These are phyloP conservation scores for Hypomyces rosellus DNA, from an alignment of 2,329 filamentous ascomycete species.

Conservation along the genomic window DNA sequence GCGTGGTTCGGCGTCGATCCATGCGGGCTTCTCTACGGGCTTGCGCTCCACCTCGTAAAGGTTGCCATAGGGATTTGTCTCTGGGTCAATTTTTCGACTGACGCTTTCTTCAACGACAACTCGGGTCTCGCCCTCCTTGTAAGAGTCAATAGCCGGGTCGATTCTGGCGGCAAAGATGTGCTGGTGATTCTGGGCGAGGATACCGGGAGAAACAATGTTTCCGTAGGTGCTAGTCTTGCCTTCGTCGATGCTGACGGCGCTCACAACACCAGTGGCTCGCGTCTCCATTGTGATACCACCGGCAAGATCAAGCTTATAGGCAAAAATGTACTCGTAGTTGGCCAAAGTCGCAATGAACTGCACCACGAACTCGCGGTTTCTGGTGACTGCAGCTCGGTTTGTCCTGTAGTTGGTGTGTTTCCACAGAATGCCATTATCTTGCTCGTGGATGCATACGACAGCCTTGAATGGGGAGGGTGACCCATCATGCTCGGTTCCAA, in stretches of 20 bases:
- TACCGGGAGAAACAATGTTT: conserved; percentile 57
- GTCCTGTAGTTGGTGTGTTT: conserved; percentile 68
- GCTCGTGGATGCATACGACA: conserved; percentile 63
- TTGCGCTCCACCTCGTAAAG: conserved; percentile 50
- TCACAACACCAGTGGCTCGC: conserved; percentile 60
- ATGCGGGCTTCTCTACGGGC: conserved; percentile 37
- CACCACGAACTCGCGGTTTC: conserved; percentile 57
- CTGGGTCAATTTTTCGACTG: conserved; percentile 34
- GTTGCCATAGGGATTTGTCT: conserved; percentile 56
- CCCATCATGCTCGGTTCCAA: conserved; percentile 48
- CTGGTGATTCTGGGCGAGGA: conserved; percentile 64
- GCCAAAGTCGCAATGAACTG: conserved; percentile 64
- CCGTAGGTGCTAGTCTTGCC: conserved; percentile 48
- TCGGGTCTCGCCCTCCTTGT: conserved; percentile 41
- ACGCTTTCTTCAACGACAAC: conserved; percentile 37
- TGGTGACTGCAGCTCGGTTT: conserved; percentile 51
- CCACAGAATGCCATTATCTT: conserved; percentile 65
- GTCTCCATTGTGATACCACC: conserved; percentile 57
- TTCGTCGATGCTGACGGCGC: conserved; percentile 52
- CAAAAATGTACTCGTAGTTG: conserved; percentile 61
- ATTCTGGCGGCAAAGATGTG: conserved; percentile 62
- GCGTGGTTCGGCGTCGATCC: conserved; percentile 47
- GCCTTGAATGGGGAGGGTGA: conserved; percentile 46
- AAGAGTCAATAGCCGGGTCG: conserved; percentile 55
- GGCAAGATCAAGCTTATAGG: conserved; percentile 52